Evolutionary conservation across 2,329 filamentous ascomycete genomes (phyloP).

Genomic region (Periglandula ipomoeae): DNA sequence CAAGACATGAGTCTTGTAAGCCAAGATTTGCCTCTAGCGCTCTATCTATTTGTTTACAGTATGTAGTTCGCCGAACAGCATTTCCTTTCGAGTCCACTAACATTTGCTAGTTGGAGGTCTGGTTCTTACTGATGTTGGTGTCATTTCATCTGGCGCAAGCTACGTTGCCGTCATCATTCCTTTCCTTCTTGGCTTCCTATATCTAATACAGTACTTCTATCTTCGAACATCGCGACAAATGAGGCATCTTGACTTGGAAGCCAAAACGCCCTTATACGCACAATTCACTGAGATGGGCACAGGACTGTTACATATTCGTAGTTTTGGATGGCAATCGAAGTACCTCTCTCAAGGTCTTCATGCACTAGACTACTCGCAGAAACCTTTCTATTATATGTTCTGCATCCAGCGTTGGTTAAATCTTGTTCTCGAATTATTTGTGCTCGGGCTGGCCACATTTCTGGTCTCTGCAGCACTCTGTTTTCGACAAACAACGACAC

Average conservation of each 20-base stretch:
- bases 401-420: conserved; percentile 42
- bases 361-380: conserved; percentile 24
- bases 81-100: not conserved
- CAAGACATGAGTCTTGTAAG: conserved; percentile 10
- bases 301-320: conserved; percentile 21
- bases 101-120: not conserved
- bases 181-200: conserved; percentile 25
- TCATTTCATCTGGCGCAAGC: conserved; percentile 32
- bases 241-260: conserved; percentile 20
- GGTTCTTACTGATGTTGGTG: not conserved
- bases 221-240: conserved; percentile 22
- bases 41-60: conserved; percentile 5
- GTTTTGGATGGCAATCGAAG: conserved; percentile 18
- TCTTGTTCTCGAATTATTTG: conserved; percentile 35
- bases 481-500: conserved; percentile 17
- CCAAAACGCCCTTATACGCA: conserved; percentile 18
- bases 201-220: conserved; percentile 17
- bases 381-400: conserved; percentile 31
- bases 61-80: not conserved
- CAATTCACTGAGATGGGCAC: conserved; percentile 16
- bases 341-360: conserved; percentile 11
- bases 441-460: conserved; percentile 35
- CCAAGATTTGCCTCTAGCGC: conserved; percentile 6
- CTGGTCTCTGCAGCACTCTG: conserved; percentile 30
- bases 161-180: conserved; percentile 39